These are phyloP conservation scores for Pulveroboletus sp. DNA, from an alignment of 768 basidiomycete species.

Conservation along the genomic window DNA sequence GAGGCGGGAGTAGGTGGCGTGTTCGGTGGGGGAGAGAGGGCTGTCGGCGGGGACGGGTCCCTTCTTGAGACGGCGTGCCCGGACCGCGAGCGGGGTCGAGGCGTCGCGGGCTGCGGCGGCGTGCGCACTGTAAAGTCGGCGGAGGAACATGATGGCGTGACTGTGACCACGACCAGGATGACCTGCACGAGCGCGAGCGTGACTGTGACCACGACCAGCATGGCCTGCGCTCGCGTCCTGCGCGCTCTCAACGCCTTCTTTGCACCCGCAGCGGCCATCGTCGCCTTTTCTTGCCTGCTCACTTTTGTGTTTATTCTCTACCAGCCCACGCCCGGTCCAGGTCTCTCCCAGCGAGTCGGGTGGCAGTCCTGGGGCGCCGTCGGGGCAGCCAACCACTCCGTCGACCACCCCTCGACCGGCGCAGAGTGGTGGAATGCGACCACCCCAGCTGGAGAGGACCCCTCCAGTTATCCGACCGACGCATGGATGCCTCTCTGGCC, in stretches of 20 bases:
- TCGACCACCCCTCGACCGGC: neutral
- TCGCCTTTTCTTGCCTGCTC: slow-evolving; percentile 69
- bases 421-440: slow-evolving; percentile 20
- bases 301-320: slow-evolving; percentile 78
- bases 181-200: too few relatives aligned
- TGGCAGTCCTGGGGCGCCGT: too few relatives aligned
- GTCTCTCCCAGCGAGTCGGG: slow-evolving; percentile 33
- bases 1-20: slow-evolving; percentile 56
- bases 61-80: slow-evolving; percentile 57
- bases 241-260: slow-evolving; percentile 53
- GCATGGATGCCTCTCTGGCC: slow-evolving; percentile 35
- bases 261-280: slow-evolving; percentile 54
- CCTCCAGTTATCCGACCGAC: slow-evolving; percentile 75
- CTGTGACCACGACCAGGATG: too few relatives aligned
- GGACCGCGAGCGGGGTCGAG: slow-evolving; percentile 71
- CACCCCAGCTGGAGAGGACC: slow-evolving; percentile 29
- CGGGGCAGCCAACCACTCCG: too few relatives aligned
- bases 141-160: too few relatives aligned
- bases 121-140: too few relatives aligned
- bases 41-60: slow-evolving; percentile 38
- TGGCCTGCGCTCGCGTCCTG: slow-evolving; percentile 43
- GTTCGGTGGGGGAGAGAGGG: slow-evolving; percentile 65
- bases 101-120: slow-evolving; percentile 54
- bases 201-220: slow-evolving; percentile 26
- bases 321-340: slow-evolving; percentile 72